Conservation (phyloP, 129 eudicot species). For the Glebionis coronaria region DNA sequence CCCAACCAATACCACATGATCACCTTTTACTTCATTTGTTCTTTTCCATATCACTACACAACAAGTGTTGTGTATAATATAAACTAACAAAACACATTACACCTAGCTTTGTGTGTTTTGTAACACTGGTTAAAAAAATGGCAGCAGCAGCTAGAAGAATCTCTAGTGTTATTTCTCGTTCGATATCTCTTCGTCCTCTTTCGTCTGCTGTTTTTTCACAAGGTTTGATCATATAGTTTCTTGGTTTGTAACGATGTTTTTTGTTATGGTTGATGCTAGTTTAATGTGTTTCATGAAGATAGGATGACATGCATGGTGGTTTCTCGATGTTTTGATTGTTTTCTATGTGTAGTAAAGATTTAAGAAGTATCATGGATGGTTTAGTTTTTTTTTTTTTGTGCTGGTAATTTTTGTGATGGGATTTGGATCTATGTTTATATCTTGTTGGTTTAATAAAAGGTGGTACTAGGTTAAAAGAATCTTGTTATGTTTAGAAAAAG, state of each 20-base stretch:
- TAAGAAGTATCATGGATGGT: too few species aligned
- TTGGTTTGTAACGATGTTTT: constrained; percentile 8
- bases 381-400: too few species aligned
- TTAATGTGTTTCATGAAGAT: constrained; percentile 20
- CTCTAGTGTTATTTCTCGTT: constrained; percentile 30
- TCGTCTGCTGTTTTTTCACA: constrained; percentile 24
- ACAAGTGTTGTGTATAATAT: background rate
- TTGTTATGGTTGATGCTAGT: background rate
- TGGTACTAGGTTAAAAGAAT: background rate
- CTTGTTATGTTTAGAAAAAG: constrained; percentile 15
- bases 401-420: background rate
- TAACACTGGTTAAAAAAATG: constrained; percentile 29
- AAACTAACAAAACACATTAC: too few species aligned
- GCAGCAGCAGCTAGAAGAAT: constrained; percentile 39
- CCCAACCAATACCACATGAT: constrained; percentile 27
- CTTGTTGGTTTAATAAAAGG: background rate
- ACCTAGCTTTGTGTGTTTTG: too few species aligned
- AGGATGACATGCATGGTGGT: constrained; percentile 3
- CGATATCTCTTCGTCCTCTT: constrained; percentile 22
- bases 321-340: background rate
- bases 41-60: background rate
- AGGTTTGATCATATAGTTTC: constrained; percentile 13
- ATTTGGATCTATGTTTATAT: constrained; percentile 9
- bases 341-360: background rate
- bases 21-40: background rate